Evolutionary conservation across 768 basidiomycete species (phyloP), one percentile per base, ranked within the genome.

Genomic region (Suillus alpinus): DNA sequence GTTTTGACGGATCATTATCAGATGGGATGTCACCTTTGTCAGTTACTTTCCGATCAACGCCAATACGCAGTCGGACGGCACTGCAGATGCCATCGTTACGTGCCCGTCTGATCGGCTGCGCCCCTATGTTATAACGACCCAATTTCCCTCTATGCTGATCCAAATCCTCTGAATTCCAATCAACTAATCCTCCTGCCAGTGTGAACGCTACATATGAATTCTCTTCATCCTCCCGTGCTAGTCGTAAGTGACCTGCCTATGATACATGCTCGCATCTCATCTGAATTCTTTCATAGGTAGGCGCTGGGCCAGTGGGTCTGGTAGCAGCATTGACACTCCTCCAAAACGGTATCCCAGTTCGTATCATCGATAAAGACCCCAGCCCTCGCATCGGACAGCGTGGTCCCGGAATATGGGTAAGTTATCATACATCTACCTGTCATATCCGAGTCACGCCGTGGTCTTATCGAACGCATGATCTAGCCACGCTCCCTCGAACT

Each of bases 301-400:
- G 81, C 43, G 79, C 75, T 34, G 80, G 81, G 10, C 80, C 81
- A 9, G 74, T 77, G 36, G 81, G 82, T 43, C 71, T 81, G 6
- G 76, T 80, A 50, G 71, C 76, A 53, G 80, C 79, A 1, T 71
- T 81, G 2, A 65, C 73, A 6, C 77, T 83, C 3, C 61, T 68
- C 1, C 62, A 67, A 12, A 72, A 72, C 37, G 72, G 70, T 5
- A 61, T 78, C 16, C 63, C 29, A 46, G 56, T 51, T 39, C 60
- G 61, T 6, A 52, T 62, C 39, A 62, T 62, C 14, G 61, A 62
- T 3, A 60, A 62, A 23, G 47, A 60, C 2, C 62, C 73, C 0
- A 47, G 68, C 5, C 72, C 71, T 18, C 71, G 72, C n/a, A 60
- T 75, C 7, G 79, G 79, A 2, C 72, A 76, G 59, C 73, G 79